These are phyloP conservation scores for Aegilops sharonensis DNA, from an alignment of 176 grass and related monocot species.

Conservation along the genomic window DNA sequence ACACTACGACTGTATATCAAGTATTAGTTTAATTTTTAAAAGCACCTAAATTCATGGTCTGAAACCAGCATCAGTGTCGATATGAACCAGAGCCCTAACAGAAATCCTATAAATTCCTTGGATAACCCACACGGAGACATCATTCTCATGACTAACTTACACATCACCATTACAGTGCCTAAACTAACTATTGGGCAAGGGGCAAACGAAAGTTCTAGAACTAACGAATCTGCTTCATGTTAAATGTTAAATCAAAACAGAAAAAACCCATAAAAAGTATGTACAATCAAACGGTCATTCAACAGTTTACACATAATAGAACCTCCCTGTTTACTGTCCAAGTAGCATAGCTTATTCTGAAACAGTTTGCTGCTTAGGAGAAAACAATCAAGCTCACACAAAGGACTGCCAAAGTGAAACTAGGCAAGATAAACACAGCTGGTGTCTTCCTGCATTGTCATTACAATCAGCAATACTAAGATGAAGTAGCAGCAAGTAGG, in stretches of 20 bases:
- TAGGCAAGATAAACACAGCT: not conserved
- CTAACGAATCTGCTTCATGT: not conserved
- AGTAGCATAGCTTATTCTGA: not conserved
- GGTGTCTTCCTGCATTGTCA: not conserved
- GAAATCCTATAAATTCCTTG: conserved; percentile 11
- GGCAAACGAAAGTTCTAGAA: not conserved
- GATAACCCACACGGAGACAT: not conserved
- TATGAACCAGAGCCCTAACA: conserved; percentile 20
- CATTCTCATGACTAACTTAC: conserved; percentile 18
- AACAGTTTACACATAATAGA: not conserved
- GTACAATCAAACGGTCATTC: not conserved
- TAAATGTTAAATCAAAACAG: not conserved
- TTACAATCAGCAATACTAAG: not conserved
- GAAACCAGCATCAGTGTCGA: conserved; percentile 1
- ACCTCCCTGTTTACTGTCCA: not conserved
- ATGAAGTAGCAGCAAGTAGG: not conserved
- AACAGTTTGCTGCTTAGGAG: not conserved
- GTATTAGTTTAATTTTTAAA: not conserved
- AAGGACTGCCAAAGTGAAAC: not conserved
- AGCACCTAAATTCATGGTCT: conserved; percentile 17
- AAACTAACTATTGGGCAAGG: not conserved
- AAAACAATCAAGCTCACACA: not conserved
- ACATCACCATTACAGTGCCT: conserved; percentile 13
- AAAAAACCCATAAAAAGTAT: not conserved
- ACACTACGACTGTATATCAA: not conserved